These are phyloP conservation scores for Pugionium dolabratum DNA, from an alignment of 345 rosid genomes.

Conservation along the genomic window DNA sequence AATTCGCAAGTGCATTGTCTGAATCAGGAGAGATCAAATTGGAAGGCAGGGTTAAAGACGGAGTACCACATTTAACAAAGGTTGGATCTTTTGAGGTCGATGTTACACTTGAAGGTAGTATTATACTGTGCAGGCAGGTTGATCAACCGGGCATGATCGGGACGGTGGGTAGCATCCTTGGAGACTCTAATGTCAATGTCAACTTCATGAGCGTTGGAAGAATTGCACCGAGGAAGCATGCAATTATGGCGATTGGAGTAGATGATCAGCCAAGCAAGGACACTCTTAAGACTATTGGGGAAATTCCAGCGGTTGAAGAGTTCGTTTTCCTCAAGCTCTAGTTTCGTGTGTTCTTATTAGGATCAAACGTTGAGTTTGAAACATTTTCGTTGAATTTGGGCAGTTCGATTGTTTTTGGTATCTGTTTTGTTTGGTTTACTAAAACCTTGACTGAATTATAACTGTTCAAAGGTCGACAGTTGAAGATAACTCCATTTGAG, in stretches of 20 bases:
- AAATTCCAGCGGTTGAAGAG: constrained; percentile 65
- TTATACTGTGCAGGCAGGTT: constrained; percentile 75
- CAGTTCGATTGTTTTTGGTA: no score
- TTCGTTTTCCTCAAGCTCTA: constrained; percentile 78
- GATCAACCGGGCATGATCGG: constrained; percentile 93
- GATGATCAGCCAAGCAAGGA: constrained; percentile 66
- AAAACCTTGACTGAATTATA: no score
- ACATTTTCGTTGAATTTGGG: no score
- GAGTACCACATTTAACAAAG: constrained; percentile 70
- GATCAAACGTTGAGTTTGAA: no score
- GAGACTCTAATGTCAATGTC: constrained; percentile 76
- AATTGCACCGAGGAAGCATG: constrained; percentile 78
- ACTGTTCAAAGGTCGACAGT: no score
- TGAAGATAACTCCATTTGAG: no score
- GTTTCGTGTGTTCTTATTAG: neutral
- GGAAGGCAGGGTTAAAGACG: constrained; percentile 75
- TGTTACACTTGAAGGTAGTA: constrained; percentile 79
- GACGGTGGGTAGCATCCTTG: constrained; percentile 66
- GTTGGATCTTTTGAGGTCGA: constrained; percentile 82
- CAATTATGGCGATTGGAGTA: constrained; percentile 81
- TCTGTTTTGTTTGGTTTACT: no score
- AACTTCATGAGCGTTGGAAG: constrained; percentile 91
- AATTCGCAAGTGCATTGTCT: constrained; percentile 73
- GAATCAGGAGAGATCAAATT: constrained; percentile 75
- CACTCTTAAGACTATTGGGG: constrained; percentile 62